Evolutionary conservation across 139 green algal genomes (phyloP).

Genomic region (Chlamydomonas incerta): DNA sequence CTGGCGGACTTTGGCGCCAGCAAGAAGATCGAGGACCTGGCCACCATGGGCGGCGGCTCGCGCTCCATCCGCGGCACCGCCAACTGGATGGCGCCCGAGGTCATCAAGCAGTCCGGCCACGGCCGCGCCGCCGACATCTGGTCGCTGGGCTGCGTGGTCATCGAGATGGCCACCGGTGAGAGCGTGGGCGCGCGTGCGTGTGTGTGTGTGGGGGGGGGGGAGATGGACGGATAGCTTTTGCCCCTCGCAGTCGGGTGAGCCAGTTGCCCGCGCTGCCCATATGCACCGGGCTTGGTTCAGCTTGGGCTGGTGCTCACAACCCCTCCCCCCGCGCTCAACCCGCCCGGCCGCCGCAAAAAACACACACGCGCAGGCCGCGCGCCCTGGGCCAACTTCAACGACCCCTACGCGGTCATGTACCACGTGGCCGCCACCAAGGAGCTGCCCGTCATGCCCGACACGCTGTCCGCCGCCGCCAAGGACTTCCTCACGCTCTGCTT

Average conservation of each 20-base stretch:
- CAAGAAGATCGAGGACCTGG: conserved; percentile 94
- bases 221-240: too few relatives aligned
- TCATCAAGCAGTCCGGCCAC: conserved; percentile 91
- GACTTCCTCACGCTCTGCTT: conserved; percentile 97
- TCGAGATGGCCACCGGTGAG: conserved; percentile 95
- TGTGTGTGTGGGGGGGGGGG: too few relatives aligned
- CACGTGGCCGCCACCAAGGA: conserved; percentile 89
- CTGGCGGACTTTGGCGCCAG: conserved; percentile 96
- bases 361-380: conserved; percentile 39
- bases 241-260: too few relatives aligned
- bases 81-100: conserved; percentile 99
- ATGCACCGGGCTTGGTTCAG: too few relatives aligned
- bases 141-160: conserved; percentile 94
- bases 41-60: conserved; percentile 84
- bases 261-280: too few relatives aligned
- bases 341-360: too few relatives aligned
- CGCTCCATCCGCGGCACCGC: conserved; percentile 95
- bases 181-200: not conserved
- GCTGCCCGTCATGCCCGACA: conserved; percentile 79
- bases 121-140: conserved; percentile 95
- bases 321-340: too few relatives aligned
- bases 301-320: too few relatives aligned
- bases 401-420: conserved; percentile 85
- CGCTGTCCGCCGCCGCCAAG: conserved; percentile 79
- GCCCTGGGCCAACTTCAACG: conserved; percentile 58